These are phyloP conservation scores for Ettlia oleoabundans DNA, from an alignment of 139 green algal species.

Conservation along the genomic window DNA sequence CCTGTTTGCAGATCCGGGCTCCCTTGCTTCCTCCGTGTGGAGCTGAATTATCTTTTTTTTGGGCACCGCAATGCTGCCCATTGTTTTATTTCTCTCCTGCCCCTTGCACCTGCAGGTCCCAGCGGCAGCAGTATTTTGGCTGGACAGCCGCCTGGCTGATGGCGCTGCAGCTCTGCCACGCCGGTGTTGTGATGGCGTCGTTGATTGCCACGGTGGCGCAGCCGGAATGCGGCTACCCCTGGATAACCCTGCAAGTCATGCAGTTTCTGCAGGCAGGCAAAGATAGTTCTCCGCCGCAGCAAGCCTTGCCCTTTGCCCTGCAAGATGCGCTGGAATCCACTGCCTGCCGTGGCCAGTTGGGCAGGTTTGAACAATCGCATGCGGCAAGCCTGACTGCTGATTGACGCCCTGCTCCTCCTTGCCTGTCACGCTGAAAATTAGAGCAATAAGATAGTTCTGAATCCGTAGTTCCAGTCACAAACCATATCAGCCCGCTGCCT, in stretches of 20 bases:
- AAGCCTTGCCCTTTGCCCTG: background rate
- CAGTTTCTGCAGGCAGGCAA: slow-evolving; percentile 2
- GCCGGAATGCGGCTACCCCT: background rate
- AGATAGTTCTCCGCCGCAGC: background rate
- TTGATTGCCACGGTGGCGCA: background rate
- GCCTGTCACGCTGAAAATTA: no score
- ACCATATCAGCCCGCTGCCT: background rate
- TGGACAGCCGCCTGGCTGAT: background rate
- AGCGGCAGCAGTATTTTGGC: slow-evolving; percentile 12
- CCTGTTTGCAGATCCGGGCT: no score
- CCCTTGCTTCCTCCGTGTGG: no score
- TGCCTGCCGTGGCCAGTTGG: background rate
- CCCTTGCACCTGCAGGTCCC: background rate
- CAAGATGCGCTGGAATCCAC: background rate
- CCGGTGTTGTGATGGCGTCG: background rate
- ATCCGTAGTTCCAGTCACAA: no score
- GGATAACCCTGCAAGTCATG: background rate
- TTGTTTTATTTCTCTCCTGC: no score
- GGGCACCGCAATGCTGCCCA: no score
- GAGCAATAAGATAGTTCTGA: no score
- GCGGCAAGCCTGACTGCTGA: no score
- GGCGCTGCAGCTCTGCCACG: background rate
- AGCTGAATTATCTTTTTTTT: no score
- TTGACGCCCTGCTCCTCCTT: no score
- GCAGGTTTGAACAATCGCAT: no score